Percentiles rank a stretch among this genome's conserved stretches.
phyloP scores from a whole-genome alignment of 129 eudicot species.

The Helianthus tuberosus region DNA sequence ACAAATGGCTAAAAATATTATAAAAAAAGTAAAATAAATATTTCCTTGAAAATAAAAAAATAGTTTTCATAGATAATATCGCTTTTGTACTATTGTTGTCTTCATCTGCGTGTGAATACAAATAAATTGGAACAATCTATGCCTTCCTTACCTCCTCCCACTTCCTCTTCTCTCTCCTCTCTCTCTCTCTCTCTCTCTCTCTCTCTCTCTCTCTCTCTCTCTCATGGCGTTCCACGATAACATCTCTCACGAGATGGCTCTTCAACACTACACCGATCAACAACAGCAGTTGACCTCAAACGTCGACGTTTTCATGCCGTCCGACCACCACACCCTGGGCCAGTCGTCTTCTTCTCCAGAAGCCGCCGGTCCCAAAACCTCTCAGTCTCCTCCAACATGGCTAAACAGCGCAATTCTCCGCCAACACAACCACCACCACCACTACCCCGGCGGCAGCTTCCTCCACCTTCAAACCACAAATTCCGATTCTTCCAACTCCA shows the following conservation, averaged over 20 bases:
- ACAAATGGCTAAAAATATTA: neutral
- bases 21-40: neutral
- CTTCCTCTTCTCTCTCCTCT: neutral
- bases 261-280: constrained; percentile 60
- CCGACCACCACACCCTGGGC: constrained; percentile 29
- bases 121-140: constrained; percentile 47
- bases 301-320: constrained; percentile 31
- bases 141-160: constrained; percentile 21
- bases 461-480: constrained; percentile 53
- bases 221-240: constrained; percentile 76
- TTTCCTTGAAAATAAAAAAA: neutral
- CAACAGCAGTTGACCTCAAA: constrained; percentile 48
- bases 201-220: constrained; percentile 17
- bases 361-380: constrained; percentile 28
- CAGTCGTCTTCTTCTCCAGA: constrained; percentile 34
- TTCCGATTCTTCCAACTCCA: constrained; percentile 57
- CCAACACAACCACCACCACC: constrained; percentile 40
- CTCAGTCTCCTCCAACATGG: constrained; percentile 47
- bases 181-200: constrained; percentile 24
- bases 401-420: constrained; percentile 68
- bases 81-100: constrained; percentile 46
- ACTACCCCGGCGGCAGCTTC: constrained; percentile 38
- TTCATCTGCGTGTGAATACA: constrained; percentile 35
- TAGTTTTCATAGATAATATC: constrained; percentile 34
- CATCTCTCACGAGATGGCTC: constrained; percentile 67